A percentile compares a stretch with the other conserved stretches of the same genome.
phyloP scores from a whole-genome alignment of 2,329 filamentous ascomycete species.

The Byssothecium circinans region DNA sequence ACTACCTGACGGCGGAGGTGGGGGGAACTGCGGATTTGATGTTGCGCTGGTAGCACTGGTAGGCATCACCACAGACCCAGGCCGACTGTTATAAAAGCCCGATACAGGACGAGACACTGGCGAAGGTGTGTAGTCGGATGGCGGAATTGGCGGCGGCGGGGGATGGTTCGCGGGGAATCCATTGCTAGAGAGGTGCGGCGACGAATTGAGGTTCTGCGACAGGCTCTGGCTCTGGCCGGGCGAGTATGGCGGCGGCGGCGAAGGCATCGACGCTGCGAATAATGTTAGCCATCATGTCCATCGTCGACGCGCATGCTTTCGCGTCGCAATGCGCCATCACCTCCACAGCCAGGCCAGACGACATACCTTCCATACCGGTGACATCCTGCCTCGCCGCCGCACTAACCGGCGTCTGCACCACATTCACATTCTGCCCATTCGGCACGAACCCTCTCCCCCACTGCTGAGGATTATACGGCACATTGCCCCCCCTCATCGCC shows the following conservation, averaged over 20 bases:
- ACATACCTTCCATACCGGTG: conserved; percentile 54
- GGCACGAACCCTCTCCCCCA: conserved; percentile 47
- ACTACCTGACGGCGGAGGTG: conserved; percentile 39
- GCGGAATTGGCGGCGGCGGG: conserved; percentile 28
- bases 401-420: conserved; percentile 38
- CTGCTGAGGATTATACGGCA: conserved; percentile 54
- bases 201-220: conserved; percentile 38
- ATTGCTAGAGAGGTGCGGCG: conserved; percentile 41
- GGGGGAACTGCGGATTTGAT: conserved; percentile 42
- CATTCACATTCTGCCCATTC: conserved; percentile 42
- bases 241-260: conserved; percentile 54
- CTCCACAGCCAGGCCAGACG: conserved; percentile 1
- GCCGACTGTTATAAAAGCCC: conserved; percentile 34
- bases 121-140: conserved; percentile 30
- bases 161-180: conserved; percentile 44
- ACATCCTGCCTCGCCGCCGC: conserved; percentile 42
- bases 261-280: conserved; percentile 50
- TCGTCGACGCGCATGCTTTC: too few species aligned
- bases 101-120: conserved; percentile 34
- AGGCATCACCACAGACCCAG: conserved; percentile 35
- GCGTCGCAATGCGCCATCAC: background rate
- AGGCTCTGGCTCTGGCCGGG: conserved; percentile 46
- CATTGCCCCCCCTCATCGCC: conserved; percentile 38
- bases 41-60: conserved; percentile 40
- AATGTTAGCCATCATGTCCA: conserved; percentile 9